Base-by-base conservation (phyloP, 805 yeast genomes). In the Candida palmyrensis region DNA sequence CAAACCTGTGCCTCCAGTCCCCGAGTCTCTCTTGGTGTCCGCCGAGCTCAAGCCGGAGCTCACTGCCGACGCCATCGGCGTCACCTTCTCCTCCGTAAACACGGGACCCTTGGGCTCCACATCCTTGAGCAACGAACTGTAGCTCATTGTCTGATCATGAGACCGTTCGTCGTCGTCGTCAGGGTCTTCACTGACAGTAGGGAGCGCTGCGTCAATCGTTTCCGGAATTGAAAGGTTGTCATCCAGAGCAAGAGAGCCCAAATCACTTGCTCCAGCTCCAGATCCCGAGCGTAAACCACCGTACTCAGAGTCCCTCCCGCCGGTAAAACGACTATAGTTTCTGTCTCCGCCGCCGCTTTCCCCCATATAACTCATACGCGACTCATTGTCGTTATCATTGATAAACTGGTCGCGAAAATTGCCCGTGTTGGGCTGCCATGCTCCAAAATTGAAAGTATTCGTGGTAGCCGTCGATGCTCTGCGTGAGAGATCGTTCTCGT, bases 341-440 rank as follows among this genome's bases (percentile, higher is more conserved):
- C n/a, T n/a, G 23, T 21, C 23, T 21, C 23, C 23, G 34, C 8
- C 8, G 26, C 6, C 8, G 12, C n/a, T n/a, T n/a, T n/a, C n/a
- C n/a, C n/a, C n/a, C n/a, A n/a, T 30, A 22, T 55, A 55, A 32
- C 56, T 56, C 24, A 57, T 46, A 6, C 45, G 36, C 1, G 49
- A 64, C 42, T 58, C 72, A 31, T 62, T 65, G 27, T 64, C 70
- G 27, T 59, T 59, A 33, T 62, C 71, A 40, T 54, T 57, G 26
- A 72, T 71, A 36, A 72, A 72, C 33, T 66, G 67, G 38, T 71
- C 76, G 33, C 78, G 55, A 47, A 51, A 71, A 25, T 57, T 58
- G 20, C 57, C 61, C 6, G 81, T 76, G 44, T 77, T 72, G 2
- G 82, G 82, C 47, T 66, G 69, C 83, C 84, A 77, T 18, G 57